Evolutionary conservation across 495 filamentous ascomycete genomes (phyloP).

Genomic region (Tirmania nivea): DNA sequence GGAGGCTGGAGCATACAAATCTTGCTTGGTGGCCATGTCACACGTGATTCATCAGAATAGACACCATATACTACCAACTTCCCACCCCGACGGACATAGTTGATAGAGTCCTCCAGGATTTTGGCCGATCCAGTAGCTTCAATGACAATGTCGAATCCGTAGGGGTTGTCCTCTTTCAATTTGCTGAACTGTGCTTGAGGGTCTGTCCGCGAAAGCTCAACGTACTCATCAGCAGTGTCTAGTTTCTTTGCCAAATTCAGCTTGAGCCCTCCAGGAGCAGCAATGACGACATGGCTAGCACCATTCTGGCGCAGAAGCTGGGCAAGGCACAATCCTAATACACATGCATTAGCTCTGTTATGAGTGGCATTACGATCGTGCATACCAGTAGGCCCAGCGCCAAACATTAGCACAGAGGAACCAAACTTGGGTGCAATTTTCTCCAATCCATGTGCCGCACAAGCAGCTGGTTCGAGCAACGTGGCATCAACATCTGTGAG

Average conservation of each 20-base stretch:
- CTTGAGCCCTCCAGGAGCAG: slow-evolving; percentile 44
- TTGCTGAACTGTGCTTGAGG: slow-evolving; percentile 35
- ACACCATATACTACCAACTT: slow-evolving; percentile 50
- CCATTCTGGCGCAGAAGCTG: slow-evolving; percentile 43
- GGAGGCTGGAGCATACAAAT: slow-evolving; percentile 23
- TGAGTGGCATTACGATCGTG: too few relatives aligned
- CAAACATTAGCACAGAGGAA: slow-evolving; percentile 44
- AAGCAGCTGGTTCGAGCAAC: slow-evolving; percentile 49
- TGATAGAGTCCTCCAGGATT: slow-evolving; percentile 46
- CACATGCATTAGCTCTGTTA: too few relatives aligned
- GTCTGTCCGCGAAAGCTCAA: slow-evolving; percentile 36
- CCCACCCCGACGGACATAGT: slow-evolving; percentile 45
- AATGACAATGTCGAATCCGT: slow-evolving; percentile 50
- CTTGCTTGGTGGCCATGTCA: slow-evolving; percentile 44
- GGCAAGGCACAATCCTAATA: slow-evolving; percentile 23
- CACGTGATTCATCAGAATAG: slow-evolving; percentile 36
- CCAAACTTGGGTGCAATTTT: slow-evolving; percentile 49
- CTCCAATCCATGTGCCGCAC: slow-evolving; percentile 47
- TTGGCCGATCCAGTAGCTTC: slow-evolving; percentile 41
- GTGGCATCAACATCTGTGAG: slow-evolving; percentile 49
- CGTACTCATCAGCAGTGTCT: slow-evolving; percentile 42
- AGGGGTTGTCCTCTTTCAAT: slow-evolving; percentile 42
- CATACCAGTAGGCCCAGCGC: slow-evolving; percentile 42
- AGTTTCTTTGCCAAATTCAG: slow-evolving; percentile 47
- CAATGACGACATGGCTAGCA: slow-evolving; percentile 42